A percentile compares a stretch with the other conserved stretches of the same genome.
Conservation (phyloP, 495 filamentous ascomycete species). For the Hypoxylon lienhwacheense region DNA sequence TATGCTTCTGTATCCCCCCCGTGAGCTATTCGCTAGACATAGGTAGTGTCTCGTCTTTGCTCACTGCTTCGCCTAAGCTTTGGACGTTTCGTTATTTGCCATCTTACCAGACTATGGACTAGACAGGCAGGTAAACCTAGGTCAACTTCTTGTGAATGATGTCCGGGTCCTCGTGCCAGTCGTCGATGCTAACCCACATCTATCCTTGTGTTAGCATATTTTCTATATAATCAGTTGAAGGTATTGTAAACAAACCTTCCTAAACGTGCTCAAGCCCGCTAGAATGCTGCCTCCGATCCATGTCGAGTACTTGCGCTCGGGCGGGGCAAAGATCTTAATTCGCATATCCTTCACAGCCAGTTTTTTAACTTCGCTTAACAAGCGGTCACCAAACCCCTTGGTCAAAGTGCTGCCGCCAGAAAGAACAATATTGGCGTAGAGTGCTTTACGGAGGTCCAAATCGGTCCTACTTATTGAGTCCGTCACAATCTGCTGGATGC, state of each 20-base stretch:
- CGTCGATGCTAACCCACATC: constrained; percentile 99
- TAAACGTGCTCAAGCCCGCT: constrained; percentile 94
- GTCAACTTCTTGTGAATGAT: constrained; percentile 98
- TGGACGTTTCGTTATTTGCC: not conserved
- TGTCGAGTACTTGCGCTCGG: constrained; percentile 95
- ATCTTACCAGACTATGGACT: too few relatives aligned
- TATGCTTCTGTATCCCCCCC: constrained; percentile 5
- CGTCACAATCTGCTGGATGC: constrained; percentile 95
- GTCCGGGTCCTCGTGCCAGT: constrained; percentile 99
- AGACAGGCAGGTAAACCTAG: constrained; percentile 43
- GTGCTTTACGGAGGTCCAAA: constrained; percentile 88
- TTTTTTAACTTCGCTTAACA: constrained; percentile 88
- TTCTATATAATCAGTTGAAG: not conserved
- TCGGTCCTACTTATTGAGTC: constrained; percentile 97
- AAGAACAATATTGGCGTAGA: constrained; percentile 96
- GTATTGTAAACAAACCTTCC: constrained; percentile 69
- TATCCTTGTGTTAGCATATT: constrained; percentile 41
- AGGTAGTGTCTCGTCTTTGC: not conserved
- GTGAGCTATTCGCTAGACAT: constrained; percentile 11
- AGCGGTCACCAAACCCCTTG: constrained; percentile 88
- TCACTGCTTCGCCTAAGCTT: not conserved
- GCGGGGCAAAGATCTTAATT: constrained; percentile 97
- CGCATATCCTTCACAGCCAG: constrained; percentile 98
- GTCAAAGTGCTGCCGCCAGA: constrained; percentile 90
- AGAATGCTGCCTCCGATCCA: constrained; percentile 99